Evolutionary conservation across 352 stramenopile species (phyloP).

Genomic region (Phytophthora lateralis): DNA sequence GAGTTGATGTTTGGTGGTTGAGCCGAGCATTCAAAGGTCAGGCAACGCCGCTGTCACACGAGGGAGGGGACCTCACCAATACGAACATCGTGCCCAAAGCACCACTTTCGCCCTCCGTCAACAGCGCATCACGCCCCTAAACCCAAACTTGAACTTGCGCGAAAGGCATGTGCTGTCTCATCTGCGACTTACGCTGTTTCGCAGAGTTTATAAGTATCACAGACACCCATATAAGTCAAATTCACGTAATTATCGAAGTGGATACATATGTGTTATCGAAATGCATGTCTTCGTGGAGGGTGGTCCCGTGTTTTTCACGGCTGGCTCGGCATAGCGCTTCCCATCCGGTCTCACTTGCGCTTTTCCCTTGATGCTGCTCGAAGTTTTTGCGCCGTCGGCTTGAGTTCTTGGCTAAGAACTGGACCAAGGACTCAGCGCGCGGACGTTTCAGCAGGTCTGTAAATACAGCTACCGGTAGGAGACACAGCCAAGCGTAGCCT

Average conservation of each 20-base stretch:
- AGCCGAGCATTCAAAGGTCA: not conserved
- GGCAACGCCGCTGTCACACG: no score
- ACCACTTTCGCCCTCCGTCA: not conserved
- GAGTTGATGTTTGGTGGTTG: not conserved
- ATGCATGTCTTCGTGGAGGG: not conserved
- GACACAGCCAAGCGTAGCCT: not conserved
- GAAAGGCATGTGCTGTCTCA: not conserved
- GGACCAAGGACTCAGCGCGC: not conserved
- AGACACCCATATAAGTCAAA: not conserved
- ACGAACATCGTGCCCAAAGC: slow-evolving; percentile 2
- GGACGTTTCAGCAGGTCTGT: slow-evolving; percentile 12
- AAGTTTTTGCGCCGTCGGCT: slow-evolving; percentile 4
- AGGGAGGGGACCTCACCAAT: not conserved
- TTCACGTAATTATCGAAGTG: not conserved
- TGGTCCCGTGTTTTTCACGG: slow-evolving; percentile 14
- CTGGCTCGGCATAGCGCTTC: not conserved
- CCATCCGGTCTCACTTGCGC: slow-evolving; percentile 4
- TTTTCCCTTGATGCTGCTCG: slow-evolving; percentile 20
- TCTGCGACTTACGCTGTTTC: not conserved
- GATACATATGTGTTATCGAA: slow-evolving; percentile 3
- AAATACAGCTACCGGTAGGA: slow-evolving; percentile 1
- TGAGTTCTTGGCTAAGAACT: not conserved
- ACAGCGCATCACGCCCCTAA: slow-evolving; percentile 6
- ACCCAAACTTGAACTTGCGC: slow-evolving; percentile 25
- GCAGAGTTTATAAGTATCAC: not conserved